Evolutionary conservation across 495 filamentous ascomycete genomes (phyloP).

Genomic region (Neurospora sp.): DNA sequence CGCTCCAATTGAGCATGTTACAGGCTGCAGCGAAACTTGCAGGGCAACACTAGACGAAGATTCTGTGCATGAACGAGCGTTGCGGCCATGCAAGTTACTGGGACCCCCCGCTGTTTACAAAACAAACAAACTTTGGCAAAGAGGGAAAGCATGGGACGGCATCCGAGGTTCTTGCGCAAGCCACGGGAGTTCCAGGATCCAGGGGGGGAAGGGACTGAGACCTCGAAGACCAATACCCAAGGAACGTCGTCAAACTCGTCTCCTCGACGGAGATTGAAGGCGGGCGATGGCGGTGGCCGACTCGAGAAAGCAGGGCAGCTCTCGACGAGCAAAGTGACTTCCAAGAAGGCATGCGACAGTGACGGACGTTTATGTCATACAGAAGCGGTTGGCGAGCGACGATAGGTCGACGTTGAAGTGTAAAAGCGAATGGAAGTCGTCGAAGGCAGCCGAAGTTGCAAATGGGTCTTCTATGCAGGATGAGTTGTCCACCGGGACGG

Average conservation of each 20-base stretch:
- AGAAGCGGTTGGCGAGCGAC: conserved; percentile 6
- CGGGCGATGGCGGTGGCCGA: not conserved
- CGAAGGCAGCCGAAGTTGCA: conserved; percentile 9
- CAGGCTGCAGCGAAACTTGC: not conserved
- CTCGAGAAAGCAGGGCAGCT: conserved; percentile 4
- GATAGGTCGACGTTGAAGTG: not conserved
- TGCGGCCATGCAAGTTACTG: conserved; percentile 3
- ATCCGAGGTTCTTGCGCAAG: not conserved
- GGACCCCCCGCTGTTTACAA: not conserved
- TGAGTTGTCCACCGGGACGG: conserved; percentile 34
- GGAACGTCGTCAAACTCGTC: not conserved
- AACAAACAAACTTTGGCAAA: not conserved
- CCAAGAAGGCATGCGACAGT: not conserved
- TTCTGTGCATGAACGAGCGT: conserved; percentile 23
- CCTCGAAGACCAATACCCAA: not conserved
- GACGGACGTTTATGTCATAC: conserved; percentile 15
- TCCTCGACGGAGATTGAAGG: not conserved
- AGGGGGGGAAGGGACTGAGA: not conserved
- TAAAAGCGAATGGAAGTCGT: conserved; percentile 27
- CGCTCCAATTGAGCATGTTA: not conserved
- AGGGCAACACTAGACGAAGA: conserved; percentile 14
- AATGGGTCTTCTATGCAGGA: conserved; percentile 23
- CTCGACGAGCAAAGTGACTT: not conserved
- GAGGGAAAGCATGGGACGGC: not conserved
- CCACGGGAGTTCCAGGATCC: not conserved